Conservation (phyloP, 2,329 filamentous ascomycete genomes). For the Diaporthe sp. region DNA sequence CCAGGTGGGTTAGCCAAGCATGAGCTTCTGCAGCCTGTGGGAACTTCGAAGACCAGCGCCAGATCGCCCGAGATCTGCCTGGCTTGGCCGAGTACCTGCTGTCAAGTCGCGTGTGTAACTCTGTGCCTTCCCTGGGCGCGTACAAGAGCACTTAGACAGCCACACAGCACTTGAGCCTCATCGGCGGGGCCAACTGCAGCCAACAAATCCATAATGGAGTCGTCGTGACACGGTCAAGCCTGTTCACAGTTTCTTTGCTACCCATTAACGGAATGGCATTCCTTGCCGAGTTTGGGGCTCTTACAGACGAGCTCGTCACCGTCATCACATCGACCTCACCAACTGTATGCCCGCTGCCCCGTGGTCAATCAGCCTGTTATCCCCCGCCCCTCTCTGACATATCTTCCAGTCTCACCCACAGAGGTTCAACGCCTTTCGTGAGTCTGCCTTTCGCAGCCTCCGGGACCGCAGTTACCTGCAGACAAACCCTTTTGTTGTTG, state of each 20-base stretch:
- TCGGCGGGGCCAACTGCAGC: background rate
- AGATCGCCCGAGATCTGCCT: slow-evolving; percentile 6
- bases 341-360: slow-evolving; percentile 54
- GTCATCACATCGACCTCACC: slow-evolving; percentile 66
- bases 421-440: slow-evolving; percentile 56
- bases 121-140: background rate
- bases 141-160: slow-evolving; percentile 1
- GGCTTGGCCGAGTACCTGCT: background rate
- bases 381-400: background rate
- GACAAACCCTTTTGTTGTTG: slow-evolving; percentile 81
- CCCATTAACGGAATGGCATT: slow-evolving; percentile 70
- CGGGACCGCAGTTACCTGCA: slow-evolving; percentile 68
- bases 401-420: slow-evolving; percentile 44
- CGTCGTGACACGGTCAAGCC: background rate
- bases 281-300: slow-evolving; percentile 69
- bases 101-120: slow-evolving; percentile 14
- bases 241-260: background rate
- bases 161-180: slow-evolving; percentile 7
- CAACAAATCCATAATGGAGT: background rate
- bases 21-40: slow-evolving; percentile 11
- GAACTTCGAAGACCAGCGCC: background rate
- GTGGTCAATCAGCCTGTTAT: slow-evolving; percentile 22
- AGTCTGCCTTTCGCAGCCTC: slow-evolving; percentile 61
- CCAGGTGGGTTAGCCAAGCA: slow-evolving; percentile 19
- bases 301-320: slow-evolving; percentile 78